Base-by-base conservation (phyloP, 2,329 filamentous ascomycete species). In the Apiospora pterosperma region DNA sequence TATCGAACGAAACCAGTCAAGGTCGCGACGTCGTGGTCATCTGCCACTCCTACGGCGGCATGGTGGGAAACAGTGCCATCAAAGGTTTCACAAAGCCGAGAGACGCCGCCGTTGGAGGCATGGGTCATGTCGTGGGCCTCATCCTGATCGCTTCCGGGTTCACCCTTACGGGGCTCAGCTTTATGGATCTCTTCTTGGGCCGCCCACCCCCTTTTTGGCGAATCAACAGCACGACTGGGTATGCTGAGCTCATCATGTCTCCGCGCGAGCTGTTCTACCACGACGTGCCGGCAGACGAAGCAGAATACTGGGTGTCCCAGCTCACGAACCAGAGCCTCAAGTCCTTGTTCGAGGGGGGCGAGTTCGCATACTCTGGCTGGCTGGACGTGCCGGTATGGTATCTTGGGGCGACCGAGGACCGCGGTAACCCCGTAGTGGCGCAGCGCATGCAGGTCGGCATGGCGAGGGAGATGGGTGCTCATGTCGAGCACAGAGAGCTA, bases 191-290 rank as follows among this genome's bases (percentile, higher is more conserved):
- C 3, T 23, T 61, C 36, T 14, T 23, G 23, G 59, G 59, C 23
- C 28, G 21, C 6, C 59, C 59, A 16, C 59, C 59, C 5, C 59
- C 38, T 3, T 41, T 36, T 19, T 61, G 59, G 59, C 31, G 36
- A 10, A 36, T 59, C 55, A 52, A 52, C 23, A 68, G 66, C 1
- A 73, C 75, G 23, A 81, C 75, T 0, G 82, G 82, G 4, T 79
- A 76, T 48, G 79, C 79, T 1, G 76, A 77, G 0, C 63, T 85
- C 5, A 25, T 31, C 31, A 70, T 75, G 19, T 68, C 78, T 21
- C 71, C 80, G 0, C 67, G 76, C 7, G 72, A 82, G 6, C 66
- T 84, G 2, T 81, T 85, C 64, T 86, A 85, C 64, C 81, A 85
- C 65, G 83, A 86, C 69, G 65, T 85, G 0, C 75, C 81, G 0